Conservation (phyloP, 441 rosid species). For the Euphorbia celastroides region DNA sequence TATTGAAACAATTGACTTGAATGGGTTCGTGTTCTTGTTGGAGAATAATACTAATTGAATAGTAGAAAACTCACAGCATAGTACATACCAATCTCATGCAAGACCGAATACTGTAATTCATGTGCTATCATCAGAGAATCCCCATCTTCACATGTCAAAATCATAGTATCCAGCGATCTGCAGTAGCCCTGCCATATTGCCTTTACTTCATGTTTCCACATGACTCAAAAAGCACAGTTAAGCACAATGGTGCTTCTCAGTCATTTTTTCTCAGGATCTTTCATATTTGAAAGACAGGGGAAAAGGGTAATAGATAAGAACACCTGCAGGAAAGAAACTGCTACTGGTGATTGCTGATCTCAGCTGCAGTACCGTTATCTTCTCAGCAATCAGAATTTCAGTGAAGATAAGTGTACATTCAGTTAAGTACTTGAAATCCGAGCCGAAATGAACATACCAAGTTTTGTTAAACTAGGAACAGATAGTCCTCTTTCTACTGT, state of each 20-base stretch:
- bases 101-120: neutral
- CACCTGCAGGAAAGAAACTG: neutral
- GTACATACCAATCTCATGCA: neutral
- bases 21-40: neutral
- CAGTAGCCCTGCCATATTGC: neutral
- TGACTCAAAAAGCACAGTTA: no score
- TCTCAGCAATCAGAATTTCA: slow-evolving; percentile 5
- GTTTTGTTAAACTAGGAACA: slow-evolving; percentile 67
- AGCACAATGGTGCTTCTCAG: no score
- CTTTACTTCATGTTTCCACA: no score
- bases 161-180: neutral
- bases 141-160: neutral
- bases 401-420: neutral
- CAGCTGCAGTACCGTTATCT: slow-evolving; percentile 14
- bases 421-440: neutral
- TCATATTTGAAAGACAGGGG: no score
- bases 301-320: neutral
- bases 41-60: neutral
- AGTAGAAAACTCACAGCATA: neutral
- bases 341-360: slow-evolving; percentile 15
- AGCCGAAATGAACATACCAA: slow-evolving; percentile 35
- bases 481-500: slow-evolving; percentile 70
- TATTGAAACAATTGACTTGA: neutral
- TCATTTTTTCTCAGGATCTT: no score
- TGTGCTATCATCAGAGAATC: neutral